Base-by-base conservation (phyloP, 768 basidiomycete species). In the Leccinum uliginosum region DNA sequence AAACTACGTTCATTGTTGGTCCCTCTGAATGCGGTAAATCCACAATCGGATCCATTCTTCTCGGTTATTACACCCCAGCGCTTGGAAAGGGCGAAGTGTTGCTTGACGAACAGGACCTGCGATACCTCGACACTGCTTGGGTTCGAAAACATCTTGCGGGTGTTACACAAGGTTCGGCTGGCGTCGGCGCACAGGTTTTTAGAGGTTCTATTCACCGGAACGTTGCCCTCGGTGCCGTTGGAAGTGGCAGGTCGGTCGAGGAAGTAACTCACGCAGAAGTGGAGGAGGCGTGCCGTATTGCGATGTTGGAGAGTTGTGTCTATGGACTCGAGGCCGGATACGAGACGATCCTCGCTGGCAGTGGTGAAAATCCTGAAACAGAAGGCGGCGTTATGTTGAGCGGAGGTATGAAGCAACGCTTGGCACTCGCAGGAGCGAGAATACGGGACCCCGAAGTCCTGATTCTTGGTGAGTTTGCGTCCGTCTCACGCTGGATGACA, bases 331-430 rank as follows among this genome's bases (percentile, higher is more conserved):
- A 91, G 0, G 80, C 86, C 3, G 93, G 93, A 1, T 98, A 98
- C 62, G 90, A 95, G 48, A 96, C 94, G 0, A 71, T 78, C 29
- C 73, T 98, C 3, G 60, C 54, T 26, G 69, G 69, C 9, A 64
- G 61, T 23, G 70, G 71, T 4, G 91, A 90, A 1, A 83, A 76
- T 23, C 30, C 21, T 24, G 47, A 47, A 17, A 34, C 49, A 12
- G 66, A 59, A 32, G 83, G 80, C 27, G 95, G 93, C 2, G 81
- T 89, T 3, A 84, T 80, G 45, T 72, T 95, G 62, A 93, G 90
- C 60, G 96, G 96, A 14, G 96, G 96, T 3, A 97, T 98, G 77
- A 83, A 83, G 63, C 96, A 99, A 74, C 74, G 96, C 9, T 67
- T 99, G 27, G 91, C 92, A 7, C 84, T 99, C 56, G 96, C 96